Percentiles rank a stretch among this genome's conserved stretches.
phyloP scores from a whole-genome alignment of 2,329 filamentous ascomycete species.

The Parastagonospora avenae region DNA sequence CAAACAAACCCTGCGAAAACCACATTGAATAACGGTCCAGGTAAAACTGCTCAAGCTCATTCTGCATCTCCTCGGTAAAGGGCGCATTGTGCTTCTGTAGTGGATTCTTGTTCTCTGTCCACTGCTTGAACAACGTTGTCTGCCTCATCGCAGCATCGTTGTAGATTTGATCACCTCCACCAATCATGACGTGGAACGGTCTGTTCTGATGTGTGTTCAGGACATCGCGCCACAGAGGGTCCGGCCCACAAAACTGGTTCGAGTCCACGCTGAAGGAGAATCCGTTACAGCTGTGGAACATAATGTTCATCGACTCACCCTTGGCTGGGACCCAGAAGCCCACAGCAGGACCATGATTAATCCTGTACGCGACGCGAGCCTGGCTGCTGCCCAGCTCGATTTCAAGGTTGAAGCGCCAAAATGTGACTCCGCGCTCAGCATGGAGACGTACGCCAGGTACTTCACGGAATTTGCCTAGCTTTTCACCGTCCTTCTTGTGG shows the following conservation, averaged over 20 bases:
- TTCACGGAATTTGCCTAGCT: constrained; percentile 78
- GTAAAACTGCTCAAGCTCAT: constrained; percentile 87
- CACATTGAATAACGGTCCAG: constrained; percentile 87
- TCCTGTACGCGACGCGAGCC: constrained; percentile 89
- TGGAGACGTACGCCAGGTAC: constrained; percentile 83
- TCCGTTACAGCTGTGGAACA: constrained; percentile 98
- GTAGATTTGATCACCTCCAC: constrained; percentile 95
- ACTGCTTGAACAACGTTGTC: constrained; percentile 77
- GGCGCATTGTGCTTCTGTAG: constrained; percentile 77
- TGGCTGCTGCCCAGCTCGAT: constrained; percentile 80
- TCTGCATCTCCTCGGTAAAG: constrained; percentile 81
- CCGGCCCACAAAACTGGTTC: constrained; percentile 84
- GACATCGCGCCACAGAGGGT: constrained; percentile 96
- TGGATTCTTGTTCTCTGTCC: constrained; percentile 81
- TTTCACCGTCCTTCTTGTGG: constrained; percentile 74
- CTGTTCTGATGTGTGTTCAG: constrained; percentile 88
- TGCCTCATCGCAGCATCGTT: constrained; percentile 83
- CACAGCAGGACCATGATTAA: constrained; percentile 86
- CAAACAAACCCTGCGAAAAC: constrained; percentile 95
- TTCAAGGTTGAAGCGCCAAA: constrained; percentile 97
- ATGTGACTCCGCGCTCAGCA: constrained; percentile 83
- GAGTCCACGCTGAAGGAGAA: constrained; percentile 82
- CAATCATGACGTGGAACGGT: constrained; percentile 98
- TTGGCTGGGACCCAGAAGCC: constrained; percentile 93
- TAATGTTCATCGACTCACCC: constrained; percentile 92